Percentiles rank a stretch among this genome's conserved stretches.
phyloP scores from a whole-genome alignment of 345 rosid genomes.

The Rhodamnia rubescens region DNA sequence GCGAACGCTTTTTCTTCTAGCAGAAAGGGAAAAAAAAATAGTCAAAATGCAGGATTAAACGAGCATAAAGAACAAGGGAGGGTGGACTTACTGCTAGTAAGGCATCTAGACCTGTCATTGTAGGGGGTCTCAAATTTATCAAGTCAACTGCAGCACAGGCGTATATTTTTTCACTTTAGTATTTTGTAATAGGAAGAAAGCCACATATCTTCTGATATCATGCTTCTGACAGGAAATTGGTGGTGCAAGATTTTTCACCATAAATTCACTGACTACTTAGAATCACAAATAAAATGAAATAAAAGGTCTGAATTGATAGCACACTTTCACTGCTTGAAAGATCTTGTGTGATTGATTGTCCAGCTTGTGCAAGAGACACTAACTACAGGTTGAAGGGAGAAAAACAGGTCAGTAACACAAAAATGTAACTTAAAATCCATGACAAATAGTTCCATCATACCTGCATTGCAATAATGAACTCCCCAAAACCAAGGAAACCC shows the following conservation, averaged over 20 bases:
- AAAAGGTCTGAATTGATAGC: background rate
- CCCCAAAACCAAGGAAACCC: conserved; percentile 71
- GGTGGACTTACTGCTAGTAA: conserved; percentile 38
- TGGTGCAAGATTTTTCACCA: background rate
- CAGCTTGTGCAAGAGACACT: conserved; percentile 69
- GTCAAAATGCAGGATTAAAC: background rate
- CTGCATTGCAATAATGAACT: conserved; percentile 72
- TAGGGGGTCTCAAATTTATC: conserved; percentile 46
- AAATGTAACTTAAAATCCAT: background rate
- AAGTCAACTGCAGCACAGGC: conserved; percentile 43
- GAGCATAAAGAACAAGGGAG: background rate
- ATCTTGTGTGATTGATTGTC: conserved; percentile 45
- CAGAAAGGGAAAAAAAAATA: background rate
- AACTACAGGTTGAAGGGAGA: conserved; percentile 31
- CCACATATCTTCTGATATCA: background rate
- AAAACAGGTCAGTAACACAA: conserved; percentile 8
- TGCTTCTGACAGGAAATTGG: background rate
- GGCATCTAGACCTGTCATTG: conserved; percentile 59
- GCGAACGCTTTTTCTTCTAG: conserved; percentile 50
- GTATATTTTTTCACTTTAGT: background rate
- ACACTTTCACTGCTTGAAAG: conserved; percentile 33
- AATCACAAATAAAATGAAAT: background rate
- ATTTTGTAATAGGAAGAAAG: background rate
- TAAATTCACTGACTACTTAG: background rate
- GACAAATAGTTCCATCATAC: conserved; percentile 4